phyloP scores from a whole-genome alignment of 2,329 filamentous ascomycete genomes.

The Clonostachys rosea region DNA sequence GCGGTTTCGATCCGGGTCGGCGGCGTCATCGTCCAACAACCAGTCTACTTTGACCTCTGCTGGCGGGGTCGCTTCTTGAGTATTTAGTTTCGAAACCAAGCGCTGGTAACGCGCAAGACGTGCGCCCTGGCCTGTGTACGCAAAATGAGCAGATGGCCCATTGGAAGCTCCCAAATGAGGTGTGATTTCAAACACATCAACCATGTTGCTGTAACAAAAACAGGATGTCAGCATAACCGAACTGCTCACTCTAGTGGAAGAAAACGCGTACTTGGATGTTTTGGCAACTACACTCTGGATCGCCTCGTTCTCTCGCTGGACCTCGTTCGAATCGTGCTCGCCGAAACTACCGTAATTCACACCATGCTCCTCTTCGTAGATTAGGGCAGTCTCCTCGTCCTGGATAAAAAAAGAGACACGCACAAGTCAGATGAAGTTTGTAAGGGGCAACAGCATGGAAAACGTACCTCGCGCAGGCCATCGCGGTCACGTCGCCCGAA shows the following conservation, averaged over 20 bases:
- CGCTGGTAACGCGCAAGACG: conserved; percentile 55
- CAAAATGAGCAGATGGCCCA: conserved; percentile 31
- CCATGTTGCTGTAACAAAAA: conserved; percentile 48
- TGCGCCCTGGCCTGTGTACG: conserved; percentile 49
- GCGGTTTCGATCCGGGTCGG: conserved; percentile 35
- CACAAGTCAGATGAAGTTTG: conserved; percentile 2
- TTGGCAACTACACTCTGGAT: conserved; percentile 59
- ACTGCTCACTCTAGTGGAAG: not conserved
- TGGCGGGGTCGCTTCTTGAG: conserved; percentile 30
- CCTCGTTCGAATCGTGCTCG: conserved; percentile 57
- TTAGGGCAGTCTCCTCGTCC: conserved; percentile 53
- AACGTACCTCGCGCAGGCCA: conserved; percentile 48
- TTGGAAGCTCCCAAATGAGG: conserved; percentile 39
- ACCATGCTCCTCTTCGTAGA: conserved; percentile 56
- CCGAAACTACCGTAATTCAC: conserved; percentile 60
- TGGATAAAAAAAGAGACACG: conserved; percentile 13
- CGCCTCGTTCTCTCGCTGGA: conserved; percentile 60
- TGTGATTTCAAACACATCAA: conserved; percentile 63
- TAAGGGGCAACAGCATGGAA: not conserved
- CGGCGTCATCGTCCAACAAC: conserved; percentile 45
- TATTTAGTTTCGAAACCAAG: conserved; percentile 54
- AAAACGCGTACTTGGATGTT: conserved; percentile 53
- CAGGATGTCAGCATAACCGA: not conserved
- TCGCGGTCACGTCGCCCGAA: conserved; percentile 47
- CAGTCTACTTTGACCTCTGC: conserved; percentile 49